Base-by-base conservation (phyloP, 495 filamentous ascomycete species). In the Xylaria venustula region DNA sequence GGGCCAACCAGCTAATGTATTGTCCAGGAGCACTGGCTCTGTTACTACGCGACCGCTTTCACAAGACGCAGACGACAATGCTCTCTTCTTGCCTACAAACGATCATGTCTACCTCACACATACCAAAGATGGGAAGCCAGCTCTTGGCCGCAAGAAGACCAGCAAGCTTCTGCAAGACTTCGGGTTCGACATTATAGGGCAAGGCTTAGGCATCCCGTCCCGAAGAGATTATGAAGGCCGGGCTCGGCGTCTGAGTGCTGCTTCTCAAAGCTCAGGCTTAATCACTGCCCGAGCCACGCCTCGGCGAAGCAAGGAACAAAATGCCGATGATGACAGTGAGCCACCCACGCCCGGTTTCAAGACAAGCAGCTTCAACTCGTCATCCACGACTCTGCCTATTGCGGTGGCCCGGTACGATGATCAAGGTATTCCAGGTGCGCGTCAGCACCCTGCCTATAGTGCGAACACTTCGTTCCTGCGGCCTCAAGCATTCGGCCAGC, bases 121-220 rank as follows among this genome's bases (percentile, higher is more conserved):
- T 17, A 62, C 54, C 8, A 61, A 61, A 22, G 52, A 44, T 19
- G 64, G 69, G 37, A 67, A 59, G 22, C 62, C 60, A 7, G 66
- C 60, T 23, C 34, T 65, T 12, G 64, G 56, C 22, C 64, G 67
- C n/a, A 67, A 65, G 53, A 71, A 69, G 36, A 12, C 14, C 19
- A 51, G 50, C 1, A 62, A 44, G 6, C 48, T 62, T 5, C 30
- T 63, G 28, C 32, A 65, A 42, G 60, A 66, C 20, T 56, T 30
- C 11, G 67, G 60, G 2, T 64, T 62, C 25, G 64, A 65, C 30
- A 47, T 62, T 7, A 37, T 67, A 2, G 60, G 60, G 46, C 54
- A 65, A 17, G 53, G 26, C 17, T 49, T 68, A 8, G 64, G 58
- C 5, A 41, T 62, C 26, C 61, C 56, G 17, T 69, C 68, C 44